Evolutionary conservation across 2,329 filamentous ascomycete genomes (phyloP).

Genomic region (Sporothrix humicola): DNA sequence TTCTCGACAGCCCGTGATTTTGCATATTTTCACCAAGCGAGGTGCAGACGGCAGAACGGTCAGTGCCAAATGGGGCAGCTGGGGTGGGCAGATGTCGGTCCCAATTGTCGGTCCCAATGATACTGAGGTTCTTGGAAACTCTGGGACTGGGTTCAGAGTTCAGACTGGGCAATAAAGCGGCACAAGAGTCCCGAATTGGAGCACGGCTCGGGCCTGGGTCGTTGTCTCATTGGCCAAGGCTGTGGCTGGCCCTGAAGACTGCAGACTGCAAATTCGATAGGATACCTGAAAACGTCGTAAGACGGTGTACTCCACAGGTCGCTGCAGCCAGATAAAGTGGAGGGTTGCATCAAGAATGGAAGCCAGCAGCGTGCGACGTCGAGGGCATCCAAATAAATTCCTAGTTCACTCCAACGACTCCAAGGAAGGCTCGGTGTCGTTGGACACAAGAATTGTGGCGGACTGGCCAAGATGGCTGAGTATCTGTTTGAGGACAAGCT

Average conservation of each 20-base stretch:
- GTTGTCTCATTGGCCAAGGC: background rate
- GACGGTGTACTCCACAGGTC: background rate
- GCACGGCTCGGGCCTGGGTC: background rate
- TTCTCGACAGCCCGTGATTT: background rate
- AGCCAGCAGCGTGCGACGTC: no score
- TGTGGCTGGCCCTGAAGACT: background rate
- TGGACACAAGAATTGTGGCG: constrained; percentile 1
- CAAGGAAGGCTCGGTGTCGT: background rate
- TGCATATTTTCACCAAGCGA: background rate
- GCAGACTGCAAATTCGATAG: background rate
- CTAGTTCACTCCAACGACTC: background rate
- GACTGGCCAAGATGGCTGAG: background rate
- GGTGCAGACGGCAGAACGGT: background rate
- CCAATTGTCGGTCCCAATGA: background rate
- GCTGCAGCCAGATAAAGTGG: background rate
- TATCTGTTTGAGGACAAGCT: background rate
- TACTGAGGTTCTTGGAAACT: background rate
- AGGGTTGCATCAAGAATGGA: background rate
- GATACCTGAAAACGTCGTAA: background rate
- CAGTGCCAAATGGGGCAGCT: background rate
- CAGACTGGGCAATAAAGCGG: background rate
- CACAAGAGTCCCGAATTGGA: background rate
- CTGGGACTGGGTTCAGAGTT: background rate
- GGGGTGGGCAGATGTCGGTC: background rate
- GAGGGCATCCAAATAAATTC: background rate